These are phyloP conservation scores for Diversispora eburnea DNA, from an alignment of 192 early-diverging fungal species.

Conservation along the genomic window DNA sequence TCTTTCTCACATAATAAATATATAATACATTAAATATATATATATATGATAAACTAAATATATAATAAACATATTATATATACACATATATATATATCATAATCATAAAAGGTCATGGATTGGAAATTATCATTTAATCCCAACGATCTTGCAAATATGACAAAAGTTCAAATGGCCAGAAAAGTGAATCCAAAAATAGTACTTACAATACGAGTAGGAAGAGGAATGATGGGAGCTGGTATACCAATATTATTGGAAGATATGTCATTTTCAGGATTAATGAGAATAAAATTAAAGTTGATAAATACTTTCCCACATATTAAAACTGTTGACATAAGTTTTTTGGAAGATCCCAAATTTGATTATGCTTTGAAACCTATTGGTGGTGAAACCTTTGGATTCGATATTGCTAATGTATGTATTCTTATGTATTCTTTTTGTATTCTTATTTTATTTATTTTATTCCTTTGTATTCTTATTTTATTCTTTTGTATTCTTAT, in stretches of 20 bases:
- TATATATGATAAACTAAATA: background rate
- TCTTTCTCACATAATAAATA: background rate
- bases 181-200: conserved; percentile 86
- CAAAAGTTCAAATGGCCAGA: conserved; percentile 59
- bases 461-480: too few species aligned
- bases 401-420: conserved; percentile 80
- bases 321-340: conserved; percentile 75
- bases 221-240: conserved; percentile 78
- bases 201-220: conserved; percentile 80
- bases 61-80: background rate
- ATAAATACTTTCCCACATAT: conserved; percentile 85
- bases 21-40: background rate
- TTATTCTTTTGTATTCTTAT: too few species aligned
- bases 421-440: background rate
- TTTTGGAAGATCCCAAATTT: conserved; percentile 80
- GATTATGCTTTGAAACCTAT: conserved; percentile 91
- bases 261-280: conserved; percentile 74
- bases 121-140: conserved; percentile 85
- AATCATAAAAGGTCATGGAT: conserved; percentile 70
- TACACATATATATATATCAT: background rate
- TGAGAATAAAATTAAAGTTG: conserved; percentile 80
- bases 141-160: conserved; percentile 73
- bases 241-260: conserved; percentile 85
- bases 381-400: conserved; percentile 76
- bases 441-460: too few species aligned